A percentile compares a stretch with the other conserved stretches of the same genome.
Evolutionary conservation across 2,329 filamentous ascomycete genomes (phyloP).

Genomic region (Cladosporium velox): DNA sequence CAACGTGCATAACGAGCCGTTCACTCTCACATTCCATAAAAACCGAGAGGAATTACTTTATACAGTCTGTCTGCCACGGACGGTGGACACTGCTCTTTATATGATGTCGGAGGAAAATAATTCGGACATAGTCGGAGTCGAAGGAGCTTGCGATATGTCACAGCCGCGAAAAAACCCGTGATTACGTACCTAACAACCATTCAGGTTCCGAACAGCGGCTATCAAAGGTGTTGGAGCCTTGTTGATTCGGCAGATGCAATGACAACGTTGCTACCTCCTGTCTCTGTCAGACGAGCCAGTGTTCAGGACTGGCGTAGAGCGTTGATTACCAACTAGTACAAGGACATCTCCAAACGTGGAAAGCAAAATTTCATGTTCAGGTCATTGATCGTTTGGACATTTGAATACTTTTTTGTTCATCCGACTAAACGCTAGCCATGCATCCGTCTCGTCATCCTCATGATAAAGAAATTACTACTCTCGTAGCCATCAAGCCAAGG

Average conservation of each 20-base stretch:
- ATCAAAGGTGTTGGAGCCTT: not conserved
- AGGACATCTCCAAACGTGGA: not conserved
- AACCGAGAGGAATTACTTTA: not conserved
- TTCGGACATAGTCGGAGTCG: not conserved
- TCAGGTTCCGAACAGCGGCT: not conserved
- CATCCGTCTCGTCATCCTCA: constrained; percentile 18
- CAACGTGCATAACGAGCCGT: not conserved
- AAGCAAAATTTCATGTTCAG: not conserved
- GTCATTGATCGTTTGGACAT: constrained; percentile 12
- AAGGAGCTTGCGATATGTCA: not conserved
- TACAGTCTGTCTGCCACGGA: not conserved
- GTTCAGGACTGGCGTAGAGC: not conserved
- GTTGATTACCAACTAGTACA: not conserved
- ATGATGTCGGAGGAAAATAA: not conserved
- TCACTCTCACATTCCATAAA: not conserved
- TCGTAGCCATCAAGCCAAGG: not conserved
- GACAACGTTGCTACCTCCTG: not conserved
- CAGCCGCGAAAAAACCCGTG: not conserved
- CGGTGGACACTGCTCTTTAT: not conserved
- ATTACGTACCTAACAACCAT: not conserved
- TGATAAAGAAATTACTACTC: constrained; percentile 13
- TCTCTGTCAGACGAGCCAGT: not conserved
- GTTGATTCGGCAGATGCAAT: not conserved
- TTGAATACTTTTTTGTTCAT: constrained; percentile 19
- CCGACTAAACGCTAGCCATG: constrained; percentile 21